Evolutionary conservation across 352 stramenopile genomes (phyloP).

Genomic region (Poterioochromonas sp.): DNA sequence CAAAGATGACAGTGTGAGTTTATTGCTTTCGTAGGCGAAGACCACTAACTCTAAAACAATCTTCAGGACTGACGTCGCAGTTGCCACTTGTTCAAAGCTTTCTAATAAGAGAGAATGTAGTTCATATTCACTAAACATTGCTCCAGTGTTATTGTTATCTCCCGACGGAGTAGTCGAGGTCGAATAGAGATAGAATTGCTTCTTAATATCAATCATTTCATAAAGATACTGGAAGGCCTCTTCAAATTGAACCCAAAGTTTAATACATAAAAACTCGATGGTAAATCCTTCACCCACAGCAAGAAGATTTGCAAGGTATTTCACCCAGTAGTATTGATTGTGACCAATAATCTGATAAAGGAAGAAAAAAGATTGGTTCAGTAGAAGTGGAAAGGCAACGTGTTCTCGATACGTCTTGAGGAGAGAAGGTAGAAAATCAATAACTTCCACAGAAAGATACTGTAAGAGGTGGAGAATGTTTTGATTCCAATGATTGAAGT

Average conservation of each 20-base stretch:
- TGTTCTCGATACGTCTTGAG: too few relatives aligned
- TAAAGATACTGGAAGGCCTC: conserved; percentile 2
- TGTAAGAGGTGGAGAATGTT: too few relatives aligned
- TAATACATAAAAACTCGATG: conserved; percentile 17
- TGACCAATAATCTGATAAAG: not conserved
- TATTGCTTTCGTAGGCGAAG: not conserved
- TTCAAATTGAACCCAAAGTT: conserved; percentile 18
- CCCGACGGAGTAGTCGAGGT: not conserved
- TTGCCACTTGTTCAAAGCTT: not conserved
- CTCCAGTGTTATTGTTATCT: not conserved
- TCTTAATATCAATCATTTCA: not conserved
- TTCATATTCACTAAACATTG: not conserved
- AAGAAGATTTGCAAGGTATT: not conserved
- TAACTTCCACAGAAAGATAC: too few relatives aligned
- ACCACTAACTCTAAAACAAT: not conserved
- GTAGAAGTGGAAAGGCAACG: too few relatives aligned
- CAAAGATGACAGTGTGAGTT: not conserved
- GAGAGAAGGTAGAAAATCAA: too few relatives aligned
- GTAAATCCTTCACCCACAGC: conserved; percentile 13
- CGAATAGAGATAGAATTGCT: not conserved
- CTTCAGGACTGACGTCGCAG: not conserved
- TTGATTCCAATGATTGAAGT: too few relatives aligned
- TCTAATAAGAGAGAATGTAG: not conserved
- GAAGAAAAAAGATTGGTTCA: too few relatives aligned
- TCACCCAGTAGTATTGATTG: not conserved